Base-by-base conservation (phyloP, 352 stramenopile genomes). In the Elongisporangium undulatum region DNA sequence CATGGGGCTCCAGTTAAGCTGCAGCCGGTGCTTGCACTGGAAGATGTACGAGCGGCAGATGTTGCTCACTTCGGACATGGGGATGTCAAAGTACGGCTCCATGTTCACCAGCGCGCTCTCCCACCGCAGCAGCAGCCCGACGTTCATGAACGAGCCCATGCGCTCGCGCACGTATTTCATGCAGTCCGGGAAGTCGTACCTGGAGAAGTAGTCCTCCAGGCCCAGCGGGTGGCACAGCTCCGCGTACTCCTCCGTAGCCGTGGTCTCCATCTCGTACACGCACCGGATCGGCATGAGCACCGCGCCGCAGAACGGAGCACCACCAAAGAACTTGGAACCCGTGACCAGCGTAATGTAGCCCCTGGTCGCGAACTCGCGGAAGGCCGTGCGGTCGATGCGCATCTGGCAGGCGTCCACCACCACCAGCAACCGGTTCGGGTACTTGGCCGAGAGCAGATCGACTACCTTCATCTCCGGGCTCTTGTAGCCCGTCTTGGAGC, bases 331-430 rank as follows among this genome's bases (percentile, higher is more conserved):
- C 68, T 96, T 96, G 51, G 85, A 95, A 24, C 85, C 87, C 3
- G 89, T 96, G 20, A 91, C 73, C 15, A 96, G 71, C 29, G 83
- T 85, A 3, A 96, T 57, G 51, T 86, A 95, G 3, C 84, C 82
- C 19, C 78, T 81, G 19, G 61, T 51, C 2, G 64, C 59, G 63
- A 92, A 95, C 64, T 87, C 72, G 55, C 74, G 72, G 59, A 94
- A 87, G 16, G 80, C 57, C 7, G 61, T 66, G 56, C 71, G 68
- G 39, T 93, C 75, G 16, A 92, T 64, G 3, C 89, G 85, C 75
- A 96, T 90, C 48, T 96, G 89, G 39, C 89, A 96, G 53, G 89
- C 87, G 50, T 96, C 89, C 20, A 96, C 65, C 23, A 96, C 87
- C 9, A 96, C 83, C 15, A 96, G 53, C 50, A 96, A 50, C 0